A percentile compares a stretch with the other conserved stretches of the same genome.
These are phyloP conservation scores for Hypholoma sublateritium DNA, from an alignment of 768 basidiomycete genomes.

Conservation along the genomic window DNA sequence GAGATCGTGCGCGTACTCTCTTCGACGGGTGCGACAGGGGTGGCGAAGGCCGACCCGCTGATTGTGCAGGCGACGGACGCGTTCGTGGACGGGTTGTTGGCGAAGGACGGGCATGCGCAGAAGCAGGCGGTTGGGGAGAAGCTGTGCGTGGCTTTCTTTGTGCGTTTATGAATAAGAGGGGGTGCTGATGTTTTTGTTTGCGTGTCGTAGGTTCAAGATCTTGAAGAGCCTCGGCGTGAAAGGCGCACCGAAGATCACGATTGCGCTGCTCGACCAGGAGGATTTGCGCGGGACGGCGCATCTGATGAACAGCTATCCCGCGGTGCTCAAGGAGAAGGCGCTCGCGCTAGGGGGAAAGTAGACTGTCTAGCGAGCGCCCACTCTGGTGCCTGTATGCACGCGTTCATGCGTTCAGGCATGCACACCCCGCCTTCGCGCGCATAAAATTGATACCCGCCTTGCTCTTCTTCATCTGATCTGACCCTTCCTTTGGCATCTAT, in stretches of 20 bases:
- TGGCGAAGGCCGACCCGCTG: slow-evolving; percentile 70
- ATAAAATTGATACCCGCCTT: too few species aligned
- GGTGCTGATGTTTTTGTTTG: not conserved
- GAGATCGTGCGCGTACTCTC: slow-evolving; percentile 72
- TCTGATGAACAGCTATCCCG: slow-evolving; percentile 84
- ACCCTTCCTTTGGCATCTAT: too few species aligned
- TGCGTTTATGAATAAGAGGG: too few species aligned
- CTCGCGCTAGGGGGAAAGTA: slow-evolving; percentile 31
- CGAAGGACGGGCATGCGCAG: slow-evolving; percentile 55
- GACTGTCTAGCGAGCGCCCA: not conserved
- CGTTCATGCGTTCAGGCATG: too few species aligned
- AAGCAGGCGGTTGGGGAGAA: slow-evolving; percentile 85
- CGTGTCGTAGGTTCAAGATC: slow-evolving; percentile 43
- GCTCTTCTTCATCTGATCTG: too few species aligned
- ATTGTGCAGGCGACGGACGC: slow-evolving; percentile 70
- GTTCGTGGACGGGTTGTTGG: slow-evolving; percentile 63
- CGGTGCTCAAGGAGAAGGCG: slow-evolving; percentile 79
- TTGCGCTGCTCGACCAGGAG: slow-evolving; percentile 79
- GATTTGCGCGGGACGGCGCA: slow-evolving; percentile 83
- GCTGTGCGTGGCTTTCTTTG: slow-evolving; percentile 42
- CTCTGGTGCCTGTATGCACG: too few species aligned
- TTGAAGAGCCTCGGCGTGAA: slow-evolving; percentile 84
- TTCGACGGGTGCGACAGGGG: slow-evolving; percentile 42
- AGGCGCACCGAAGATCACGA: slow-evolving; percentile 84
- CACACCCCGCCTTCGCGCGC: too few species aligned